Evolutionary conservation across 495 filamentous ascomycete genomes (phyloP).

Genomic region (Glutinoglossum americanum): DNA sequence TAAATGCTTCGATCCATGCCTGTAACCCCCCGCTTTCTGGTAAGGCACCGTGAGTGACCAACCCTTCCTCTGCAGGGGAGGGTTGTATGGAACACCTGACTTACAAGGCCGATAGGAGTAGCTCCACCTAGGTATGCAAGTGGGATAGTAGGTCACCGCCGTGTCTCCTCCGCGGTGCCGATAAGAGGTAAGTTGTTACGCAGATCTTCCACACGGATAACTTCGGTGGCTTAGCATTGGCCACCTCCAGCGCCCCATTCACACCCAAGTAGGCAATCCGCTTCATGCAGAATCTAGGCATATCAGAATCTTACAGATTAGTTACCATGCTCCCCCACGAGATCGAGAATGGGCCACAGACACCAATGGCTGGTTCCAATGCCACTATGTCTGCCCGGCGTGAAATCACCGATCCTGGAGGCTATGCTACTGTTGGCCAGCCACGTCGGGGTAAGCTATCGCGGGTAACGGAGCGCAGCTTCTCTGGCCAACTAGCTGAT

Average conservation of each 20-base stretch:
- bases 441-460: neutral
- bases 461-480: neutral
- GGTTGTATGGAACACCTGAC: neutral
- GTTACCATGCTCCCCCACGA: neutral
- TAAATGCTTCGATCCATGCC: neutral
- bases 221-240: neutral
- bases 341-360: neutral
- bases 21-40: neutral
- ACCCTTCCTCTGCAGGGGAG: neutral
- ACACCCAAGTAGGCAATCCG: neutral
- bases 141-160: neutral
- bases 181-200: neutral
- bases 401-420: neutral
- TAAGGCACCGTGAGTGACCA: neutral
- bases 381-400: neutral
- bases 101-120: neutral
- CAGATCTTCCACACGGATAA: neutral
- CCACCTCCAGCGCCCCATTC: neutral
- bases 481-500: neutral
- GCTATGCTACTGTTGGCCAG: neutral
- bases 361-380: neutral
- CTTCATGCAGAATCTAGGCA: neutral
- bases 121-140: neutral
- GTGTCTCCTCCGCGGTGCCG: neutral
- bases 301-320: neutral